Conservation (phyloP, 805 yeast genomes). For the Lachancea meyersii region DNA sequence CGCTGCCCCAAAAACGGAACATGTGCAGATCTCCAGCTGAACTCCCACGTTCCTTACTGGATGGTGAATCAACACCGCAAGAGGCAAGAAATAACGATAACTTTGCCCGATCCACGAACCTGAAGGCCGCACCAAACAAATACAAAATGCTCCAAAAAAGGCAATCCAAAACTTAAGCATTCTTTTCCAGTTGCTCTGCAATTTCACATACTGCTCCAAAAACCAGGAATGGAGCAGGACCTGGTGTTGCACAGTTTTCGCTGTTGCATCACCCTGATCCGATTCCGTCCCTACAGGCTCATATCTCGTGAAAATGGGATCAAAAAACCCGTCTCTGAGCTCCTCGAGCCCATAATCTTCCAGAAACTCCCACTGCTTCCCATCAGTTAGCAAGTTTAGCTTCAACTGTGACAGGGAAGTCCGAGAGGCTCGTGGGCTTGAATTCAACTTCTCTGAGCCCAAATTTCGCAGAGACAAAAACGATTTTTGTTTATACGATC, state of each 20-base stretch:
- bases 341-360: slow-evolving; percentile 39
- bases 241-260: not conserved
- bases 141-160: slow-evolving; percentile 34
- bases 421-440: slow-evolving; percentile 22
- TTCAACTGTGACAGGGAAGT: slow-evolving; percentile 34
- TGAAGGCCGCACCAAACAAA: slow-evolving; percentile 36
- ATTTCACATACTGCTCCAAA: not conserved
- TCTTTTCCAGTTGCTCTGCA: slow-evolving; percentile 14
- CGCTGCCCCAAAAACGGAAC: slow-evolving; percentile 36
- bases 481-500: slow-evolving; percentile 25
- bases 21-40: slow-evolving; percentile 40
- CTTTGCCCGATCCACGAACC: slow-evolving; percentile 40
- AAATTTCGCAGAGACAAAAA: slow-evolving; percentile 18
- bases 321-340: slow-evolving; percentile 44
- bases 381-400: slow-evolving; percentile 25
- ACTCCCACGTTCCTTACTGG: slow-evolving; percentile 43
- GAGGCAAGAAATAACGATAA: slow-evolving; percentile 37
- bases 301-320: slow-evolving; percentile 37
- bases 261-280: slow-evolving; percentile 1
- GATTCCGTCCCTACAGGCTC: slow-evolving; percentile 12
- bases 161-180: slow-evolving; percentile 35
- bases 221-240: not conserved
- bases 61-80: slow-evolving; percentile 41
- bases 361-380: slow-evolving; percentile 29
- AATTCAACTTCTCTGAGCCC: slow-evolving; percentile 1